Conservation (phyloP, 495 filamentous ascomycete genomes). For the Chaetomium fimeti region DNA sequence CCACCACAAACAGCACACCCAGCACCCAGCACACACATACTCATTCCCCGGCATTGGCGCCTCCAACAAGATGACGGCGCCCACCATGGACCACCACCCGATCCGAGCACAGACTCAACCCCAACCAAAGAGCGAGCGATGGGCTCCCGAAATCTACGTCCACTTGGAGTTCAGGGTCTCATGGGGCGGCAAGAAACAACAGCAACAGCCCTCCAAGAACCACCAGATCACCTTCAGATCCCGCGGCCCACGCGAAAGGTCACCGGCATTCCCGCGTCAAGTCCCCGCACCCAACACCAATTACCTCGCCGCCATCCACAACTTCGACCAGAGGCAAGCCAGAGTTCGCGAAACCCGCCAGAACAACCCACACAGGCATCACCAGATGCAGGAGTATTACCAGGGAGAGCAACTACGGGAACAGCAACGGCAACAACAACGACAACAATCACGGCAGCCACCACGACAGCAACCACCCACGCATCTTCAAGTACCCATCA, state of each 20-base stretch:
- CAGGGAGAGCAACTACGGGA: slow-evolving; percentile 12
- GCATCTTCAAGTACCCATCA: slow-evolving; percentile 22
- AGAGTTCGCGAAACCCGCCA: slow-evolving; percentile 26
- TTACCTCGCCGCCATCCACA: slow-evolving; percentile 39
- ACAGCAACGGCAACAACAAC: slow-evolving; percentile 8
- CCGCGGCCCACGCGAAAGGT: slow-evolving; percentile 39
- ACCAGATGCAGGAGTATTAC: slow-evolving; percentile 39
- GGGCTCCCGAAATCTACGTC: slow-evolving; percentile 46
- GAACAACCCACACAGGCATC: slow-evolving; percentile 20
- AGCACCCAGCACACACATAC: background rate
- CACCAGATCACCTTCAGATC: slow-evolving; percentile 49
- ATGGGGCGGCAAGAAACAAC: slow-evolving; percentile 37
- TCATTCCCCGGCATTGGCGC: background rate
- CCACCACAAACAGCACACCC: background rate
- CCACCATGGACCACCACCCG: slow-evolving; percentile 34
- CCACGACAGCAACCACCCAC: slow-evolving; percentile 6
- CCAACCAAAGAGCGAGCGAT: slow-evolving; percentile 21
- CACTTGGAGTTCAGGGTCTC: slow-evolving; percentile 49
- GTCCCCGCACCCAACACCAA: slow-evolving; percentile 45
- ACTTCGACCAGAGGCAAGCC: slow-evolving; percentile 35
- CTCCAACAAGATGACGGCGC: slow-evolving; percentile 4
- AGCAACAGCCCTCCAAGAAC: slow-evolving; percentile 38
- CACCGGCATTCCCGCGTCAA: slow-evolving; percentile 44
- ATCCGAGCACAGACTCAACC: slow-evolving; percentile 25
- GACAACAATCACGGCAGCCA: no score